Evolutionary conservation across 192 early-diverging fungal species (phyloP), one percentile per base, ranked within the genome.

Genomic region (Rhizoclosmatium sp.): DNA sequence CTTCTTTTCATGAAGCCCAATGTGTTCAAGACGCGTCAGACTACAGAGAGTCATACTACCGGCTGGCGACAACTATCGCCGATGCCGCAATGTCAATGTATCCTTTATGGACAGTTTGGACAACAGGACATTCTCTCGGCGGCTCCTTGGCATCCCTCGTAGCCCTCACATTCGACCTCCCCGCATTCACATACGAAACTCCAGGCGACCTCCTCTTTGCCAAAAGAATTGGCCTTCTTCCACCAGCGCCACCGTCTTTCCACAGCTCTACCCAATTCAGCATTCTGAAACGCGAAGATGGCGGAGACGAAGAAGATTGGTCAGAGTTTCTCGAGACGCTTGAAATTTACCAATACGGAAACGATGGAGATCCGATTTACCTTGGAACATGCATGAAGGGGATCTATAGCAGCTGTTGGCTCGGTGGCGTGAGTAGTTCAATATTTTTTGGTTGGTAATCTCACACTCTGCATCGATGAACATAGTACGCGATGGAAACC

Each of bases 321-420:
- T 78, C 90, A 4, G 81, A 88, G 0, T 85, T 69, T 31, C 64
- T 94, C 64, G 49, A 59, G 3, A 66, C 71, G 59, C 44, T 88
- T 19, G 93, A 94, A 45, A 90, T 98, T 48, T 99, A 89, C 81
- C 96, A 98, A 71, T 85, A 97, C 75, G 96, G 96, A 4, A 92
- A 99, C 82, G 92, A 93, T 2, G 94, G 93, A 10, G 97, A 99
- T 82, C 96, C 96, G 4, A 90, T 98, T 44, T 99, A 91, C 81
- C 86, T 92, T 75, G 97, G 97, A 21, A 86, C 90, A 14, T 99
- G 97, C 78, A 59, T 45, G 31, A 61, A 14, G 21, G 59, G 59
- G 16, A 61, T 69, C 19, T 61, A 48, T 39, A 56, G 58, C 45
- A 60, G 68, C 54, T 78, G 77, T 46, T 78, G 68, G 67, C 39